Percentiles rank a stretch among this genome's conserved stretches.
Evolutionary conservation across 2,329 filamentous ascomycete species (phyloP).

Genomic region (Alternaria longipes): DNA sequence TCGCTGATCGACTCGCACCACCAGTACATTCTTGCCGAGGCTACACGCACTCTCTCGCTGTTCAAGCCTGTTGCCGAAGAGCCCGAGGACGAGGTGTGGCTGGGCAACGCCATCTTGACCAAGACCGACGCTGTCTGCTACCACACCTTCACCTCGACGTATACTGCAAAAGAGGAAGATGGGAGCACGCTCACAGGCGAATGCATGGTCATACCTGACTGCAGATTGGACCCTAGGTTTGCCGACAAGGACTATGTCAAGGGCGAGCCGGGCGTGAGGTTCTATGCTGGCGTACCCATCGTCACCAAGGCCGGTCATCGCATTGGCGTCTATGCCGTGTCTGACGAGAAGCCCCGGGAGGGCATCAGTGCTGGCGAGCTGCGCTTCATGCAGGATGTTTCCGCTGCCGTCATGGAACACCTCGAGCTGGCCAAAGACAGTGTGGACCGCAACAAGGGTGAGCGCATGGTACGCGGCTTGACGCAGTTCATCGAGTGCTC

Average conservation of each 20-base stretch:
- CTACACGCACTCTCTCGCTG: slow-evolving; percentile 48
- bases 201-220: slow-evolving; percentile 40
- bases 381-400: slow-evolving; percentile 44
- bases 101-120: slow-evolving; percentile 44
- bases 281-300: slow-evolving; percentile 47
- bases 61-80: slow-evolving; percentile 33
- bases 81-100: slow-evolving; percentile 40
- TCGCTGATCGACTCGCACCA: slow-evolving; percentile 50
- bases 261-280: slow-evolving; percentile 40
- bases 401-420: slow-evolving; percentile 45
- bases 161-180: slow-evolving; percentile 30
- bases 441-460: slow-evolving; percentile 37
- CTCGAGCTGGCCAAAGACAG: slow-evolving; percentile 41
- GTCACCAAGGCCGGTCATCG: slow-evolving; percentile 39
- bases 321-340: slow-evolving; percentile 46
- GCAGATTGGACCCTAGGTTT: slow-evolving; percentile 35
- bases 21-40: slow-evolving; percentile 53
- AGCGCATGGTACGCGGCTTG: slow-evolving; percentile 47
- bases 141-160: slow-evolving; percentile 39
- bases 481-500: slow-evolving; percentile 47
- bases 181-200: slow-evolving; percentile 29
- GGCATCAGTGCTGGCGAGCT: slow-evolving; percentile 36
- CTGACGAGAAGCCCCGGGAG: slow-evolving; percentile 41
- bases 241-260: slow-evolving; percentile 37
- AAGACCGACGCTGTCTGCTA: slow-evolving; percentile 42